Evolutionary conservation across 768 basidiomycete species (phyloP), one percentile per base, ranked within the genome.

Genomic region (Coprinopsis marcescibilis): DNA sequence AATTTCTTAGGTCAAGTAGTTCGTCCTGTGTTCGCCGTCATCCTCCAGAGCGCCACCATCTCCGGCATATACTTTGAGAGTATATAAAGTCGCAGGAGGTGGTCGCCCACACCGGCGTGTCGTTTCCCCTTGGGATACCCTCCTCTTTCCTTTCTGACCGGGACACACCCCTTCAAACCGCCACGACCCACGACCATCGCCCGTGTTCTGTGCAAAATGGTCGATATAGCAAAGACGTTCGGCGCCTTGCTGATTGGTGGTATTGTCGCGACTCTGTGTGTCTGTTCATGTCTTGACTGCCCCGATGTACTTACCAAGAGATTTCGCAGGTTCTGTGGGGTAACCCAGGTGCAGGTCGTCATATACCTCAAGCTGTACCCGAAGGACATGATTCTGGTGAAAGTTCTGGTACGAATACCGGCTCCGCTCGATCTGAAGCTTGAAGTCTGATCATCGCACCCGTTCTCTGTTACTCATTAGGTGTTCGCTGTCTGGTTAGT

Each of bases 161-260:
- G n/a, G n/a, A n/a, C n/a, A n/a, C n/a, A n/a, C n/a, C n/a, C n/a
- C n/a, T n/a, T n/a, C n/a, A n/a, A n/a, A n/a, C n/a, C n/a, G n/a
- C n/a, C n/a, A n/a, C n/a, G n/a, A n/a, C n/a, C n/a, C n/a, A n/a
- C n/a, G n/a, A n/a, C n/a, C n/a, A n/a, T n/a, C n/a, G n/a, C n/a
- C n/a, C n/a, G n/a, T n/a, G n/a, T n/a, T n/a, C n/a, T n/a, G n/a
- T n/a, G n/a, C n/a, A n/a, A n/a, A n/a, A n/a, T n/a, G 26, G 41
- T 43, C 26, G 61, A 65, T 42, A 56, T 72, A 25, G 50, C 65
- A 19, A 57, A 47, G 37, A 66, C 67, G 12, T 68, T 62, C 45
- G 71, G 71, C 21, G 65, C 71, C 2, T 54, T 72, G 1, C 54
- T 72, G 17, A 20, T 71, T 14, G 71, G 71, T 2, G 68, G 65